Base-by-base conservation (phyloP, 1,284 basidiomycete species). In the Sutorius eximius region DNA sequence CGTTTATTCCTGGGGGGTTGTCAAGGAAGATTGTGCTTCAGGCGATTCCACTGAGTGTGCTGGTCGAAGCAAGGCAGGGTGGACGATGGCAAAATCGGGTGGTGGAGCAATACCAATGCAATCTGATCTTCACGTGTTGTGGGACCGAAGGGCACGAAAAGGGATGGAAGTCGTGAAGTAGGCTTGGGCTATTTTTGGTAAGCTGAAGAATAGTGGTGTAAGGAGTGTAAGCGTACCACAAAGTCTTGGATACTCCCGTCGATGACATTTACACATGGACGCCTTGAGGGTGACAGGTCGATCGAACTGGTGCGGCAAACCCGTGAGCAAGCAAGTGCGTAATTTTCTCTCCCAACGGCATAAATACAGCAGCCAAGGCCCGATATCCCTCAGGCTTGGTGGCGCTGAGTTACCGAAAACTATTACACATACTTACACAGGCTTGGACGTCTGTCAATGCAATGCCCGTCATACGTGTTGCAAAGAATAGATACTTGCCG, bases 21-120 rank as follows among this genome's bases (percentile, higher is more conserved):
- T 50, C 66, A 20, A 66, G 66, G 44, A 71, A 68, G 52, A 52
- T 68, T 10, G 40, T 71, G 2, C 65, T 71, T 38, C 64, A 66
- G 27, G 58, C 56, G 9, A 61, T 71, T 42, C 69, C 64, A 1
- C 34, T 67, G 47, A 57, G 53, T 27, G 29, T 18, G 7, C 49
- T 68, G 12, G 24, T 57, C 33, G 51, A 55, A 1, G 51, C 47
- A 3, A 52, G 38, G 20, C 49, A 34, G 7, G 51, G 40, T 1
- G 33, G 33, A 20, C 51, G 33, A 42, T 51, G 49, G 15, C 59
- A 37, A 16, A 33, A 50, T 33, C 27, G 20, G 12, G 41, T 11
- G 20, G 12, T 38, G 38, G 64, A 52, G 30, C 64, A 46, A 32
- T 60, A 62, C 34, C 61, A 46, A n/a, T 59, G 49, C 33, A 65